Evolutionary conservation across 257 asterid species (phyloP), one percentile per base, ranked within the genome.

Genomic region (Solanum neorickii): DNA sequence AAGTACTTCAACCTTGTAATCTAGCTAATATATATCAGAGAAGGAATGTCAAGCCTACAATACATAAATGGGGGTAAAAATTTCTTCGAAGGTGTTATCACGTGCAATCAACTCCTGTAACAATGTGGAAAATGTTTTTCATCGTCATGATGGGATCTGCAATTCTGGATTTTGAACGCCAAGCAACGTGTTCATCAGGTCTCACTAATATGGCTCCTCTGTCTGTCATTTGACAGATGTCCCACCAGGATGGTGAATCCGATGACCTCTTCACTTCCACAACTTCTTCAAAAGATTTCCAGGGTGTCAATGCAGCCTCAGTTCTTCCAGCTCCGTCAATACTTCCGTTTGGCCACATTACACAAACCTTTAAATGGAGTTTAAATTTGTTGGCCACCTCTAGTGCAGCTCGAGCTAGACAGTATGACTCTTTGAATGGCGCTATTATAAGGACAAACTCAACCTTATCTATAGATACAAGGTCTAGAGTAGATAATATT

Each of bases 171-270:
- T 91, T 90, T 11, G 92, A 18, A 41, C 95, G 92, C 99, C 99
- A 97, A 12, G 97, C 98, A 72, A 95, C 84, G 87, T 97, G 99
- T 83, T 97, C 99, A 25, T 97, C 99, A 1, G 99, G 99, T 90
- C 99, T 94, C 90, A 93, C 98, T 88, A 97, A 90, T 84, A 97
- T 92, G 89, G 99, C 98, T 86, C 98, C 99, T 88, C 74, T 82
- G 70, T 94, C 89, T 12, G 95, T 89, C 92, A 95, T 93, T 76
- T 87, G 90, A 88, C 99, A 97, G 7, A 97, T 80, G 88, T 94
- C 97, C 99, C 99, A 97, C 99, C 99, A 95, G 7, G 94, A 94
- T 46, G 49, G 88, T 39, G 93, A 91, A 89, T 85, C 89, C 42
- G 88, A 87, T 86, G 87, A 70, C 37, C 82, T 89, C 88, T 91